Percentiles rank a stretch among this genome's conserved stretches.
Evolutionary conservation across 1,284 basidiomycete genomes (phyloP).

Genomic region (Sparassis latifolia): DNA sequence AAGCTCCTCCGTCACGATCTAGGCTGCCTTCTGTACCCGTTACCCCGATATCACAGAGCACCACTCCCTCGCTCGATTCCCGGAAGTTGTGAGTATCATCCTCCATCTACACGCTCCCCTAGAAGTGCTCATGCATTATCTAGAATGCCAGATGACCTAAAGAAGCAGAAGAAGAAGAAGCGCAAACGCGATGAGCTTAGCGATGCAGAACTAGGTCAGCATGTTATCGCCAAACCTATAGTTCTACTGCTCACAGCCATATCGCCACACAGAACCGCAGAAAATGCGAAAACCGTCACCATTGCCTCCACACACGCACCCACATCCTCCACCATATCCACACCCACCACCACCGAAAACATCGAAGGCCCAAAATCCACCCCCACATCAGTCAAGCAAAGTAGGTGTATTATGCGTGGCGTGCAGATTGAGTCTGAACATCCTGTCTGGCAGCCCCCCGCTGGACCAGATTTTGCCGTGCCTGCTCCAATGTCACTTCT

Average conservation of each 20-base stretch:
- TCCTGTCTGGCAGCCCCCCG: constrained; percentile 25
- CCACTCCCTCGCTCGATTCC: constrained; percentile 28
- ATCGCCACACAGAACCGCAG: constrained; percentile 33
- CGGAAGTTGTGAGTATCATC: constrained; percentile 33
- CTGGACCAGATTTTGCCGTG: constrained; percentile 53
- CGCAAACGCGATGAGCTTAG: constrained; percentile 77
- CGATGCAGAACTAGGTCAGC: constrained; percentile 55
- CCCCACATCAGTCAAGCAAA: constrained; percentile 43
- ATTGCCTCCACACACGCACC: constrained; percentile 24
- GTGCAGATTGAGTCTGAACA: too few relatives aligned
- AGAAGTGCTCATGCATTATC: constrained; percentile 6
- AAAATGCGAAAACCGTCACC: constrained; percentile 56
- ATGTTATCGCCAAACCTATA: background rate
- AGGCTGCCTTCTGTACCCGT: constrained; percentile 34
- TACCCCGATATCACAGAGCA: constrained; percentile 29
- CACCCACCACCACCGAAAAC: constrained; percentile 40
- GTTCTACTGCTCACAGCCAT: background rate
- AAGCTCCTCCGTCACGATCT: constrained; percentile 25
- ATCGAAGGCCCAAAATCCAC: constrained; percentile 41
- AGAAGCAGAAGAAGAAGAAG: constrained; percentile 80
- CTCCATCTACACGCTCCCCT: background rate
- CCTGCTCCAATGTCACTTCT: constrained; percentile 47
- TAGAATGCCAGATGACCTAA: constrained; percentile 34
- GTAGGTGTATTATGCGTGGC: constrained; percentile 24
- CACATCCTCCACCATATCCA: constrained; percentile 27